phyloP scores from a whole-genome alignment of 257 asterid genomes.

The Schizonepeta tenuifolia region DNA sequence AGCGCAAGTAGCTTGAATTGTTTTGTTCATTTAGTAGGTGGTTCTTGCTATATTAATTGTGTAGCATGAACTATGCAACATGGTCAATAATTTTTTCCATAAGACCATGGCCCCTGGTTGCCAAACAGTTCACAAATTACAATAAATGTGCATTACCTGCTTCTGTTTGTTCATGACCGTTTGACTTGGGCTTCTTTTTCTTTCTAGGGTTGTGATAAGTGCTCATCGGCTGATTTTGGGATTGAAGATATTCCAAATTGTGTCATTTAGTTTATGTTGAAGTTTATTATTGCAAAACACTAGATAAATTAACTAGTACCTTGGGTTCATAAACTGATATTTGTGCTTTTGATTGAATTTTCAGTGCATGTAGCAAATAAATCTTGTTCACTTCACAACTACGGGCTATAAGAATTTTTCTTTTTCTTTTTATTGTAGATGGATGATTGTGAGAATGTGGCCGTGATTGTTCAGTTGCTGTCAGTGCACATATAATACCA shows the following conservation, averaged over 20 bases:
- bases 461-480: constrained; percentile 48
- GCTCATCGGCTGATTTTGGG: constrained; percentile 47
- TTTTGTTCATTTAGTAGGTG: constrained; percentile 5
- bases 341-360: constrained; percentile 13
- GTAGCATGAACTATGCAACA: neutral
- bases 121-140: neutral
- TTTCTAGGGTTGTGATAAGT: constrained; percentile 66
- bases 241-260: constrained; percentile 43
- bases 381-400: constrained; percentile 7
- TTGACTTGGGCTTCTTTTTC: constrained; percentile 47
- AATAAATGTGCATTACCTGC: constrained; percentile 4
- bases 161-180: constrained; percentile 26
- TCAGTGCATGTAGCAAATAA: constrained; percentile 8
- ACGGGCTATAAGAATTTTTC: constrained; percentile 20
- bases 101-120: constrained; percentile 1
- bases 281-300: constrained; percentile 31
- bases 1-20: constrained; percentile 20
- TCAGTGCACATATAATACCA: constrained; percentile 34
- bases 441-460: constrained; percentile 55
- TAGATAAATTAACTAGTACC: constrained; percentile 7
- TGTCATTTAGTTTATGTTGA: constrained; percentile 26
- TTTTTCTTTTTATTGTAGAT: constrained; percentile 46
- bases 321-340: constrained; percentile 6
- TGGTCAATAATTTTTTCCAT: neutral
- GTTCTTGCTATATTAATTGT: neutral